Percentiles rank a stretch among this genome's conserved stretches.
These are phyloP conservation scores for Chlorella variabilis DNA, from an alignment of 163 green algal genomes.

Conservation along the genomic window DNA sequence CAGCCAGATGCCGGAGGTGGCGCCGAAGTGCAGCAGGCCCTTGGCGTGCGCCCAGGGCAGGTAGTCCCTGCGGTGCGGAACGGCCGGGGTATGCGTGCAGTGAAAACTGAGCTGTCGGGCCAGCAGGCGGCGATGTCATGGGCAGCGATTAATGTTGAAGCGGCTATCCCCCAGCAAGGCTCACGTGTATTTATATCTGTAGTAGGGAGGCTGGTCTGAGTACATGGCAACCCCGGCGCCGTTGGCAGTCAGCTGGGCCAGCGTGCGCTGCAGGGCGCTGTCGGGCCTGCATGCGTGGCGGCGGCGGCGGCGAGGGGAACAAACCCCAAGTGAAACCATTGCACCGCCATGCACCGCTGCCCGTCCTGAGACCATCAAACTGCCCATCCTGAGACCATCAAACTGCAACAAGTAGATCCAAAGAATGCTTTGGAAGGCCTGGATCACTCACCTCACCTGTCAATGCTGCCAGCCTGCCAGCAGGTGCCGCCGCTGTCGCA, in stretches of 20 bases:
- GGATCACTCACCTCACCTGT: neutral
- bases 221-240: neutral
- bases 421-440: too few species aligned
- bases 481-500: neutral
- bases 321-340: too few species aligned
- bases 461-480: neutral
- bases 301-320: too few species aligned
- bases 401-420: too few species aligned
- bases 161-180: too few species aligned
- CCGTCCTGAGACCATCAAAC: too few species aligned
- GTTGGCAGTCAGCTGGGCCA: neutral
- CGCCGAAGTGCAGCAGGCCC: conserved; percentile 4
- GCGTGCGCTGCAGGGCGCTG: conserved; percentile 3
- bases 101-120: neutral
- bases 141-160: neutral
- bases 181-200: neutral
- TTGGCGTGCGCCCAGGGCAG: conserved; percentile 7
- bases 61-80: neutral
- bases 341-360: too few species aligned
- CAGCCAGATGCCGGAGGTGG: neutral
- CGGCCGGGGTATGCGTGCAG: neutral
- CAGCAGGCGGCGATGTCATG: too few species aligned
- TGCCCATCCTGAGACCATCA: too few species aligned
- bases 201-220: neutral
- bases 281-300: neutral